A percentile compares a stretch with the other conserved stretches of the same genome.
phyloP scores from a whole-genome alignment of 2,329 filamentous ascomycete species.

The Beauveria sp. region DNA sequence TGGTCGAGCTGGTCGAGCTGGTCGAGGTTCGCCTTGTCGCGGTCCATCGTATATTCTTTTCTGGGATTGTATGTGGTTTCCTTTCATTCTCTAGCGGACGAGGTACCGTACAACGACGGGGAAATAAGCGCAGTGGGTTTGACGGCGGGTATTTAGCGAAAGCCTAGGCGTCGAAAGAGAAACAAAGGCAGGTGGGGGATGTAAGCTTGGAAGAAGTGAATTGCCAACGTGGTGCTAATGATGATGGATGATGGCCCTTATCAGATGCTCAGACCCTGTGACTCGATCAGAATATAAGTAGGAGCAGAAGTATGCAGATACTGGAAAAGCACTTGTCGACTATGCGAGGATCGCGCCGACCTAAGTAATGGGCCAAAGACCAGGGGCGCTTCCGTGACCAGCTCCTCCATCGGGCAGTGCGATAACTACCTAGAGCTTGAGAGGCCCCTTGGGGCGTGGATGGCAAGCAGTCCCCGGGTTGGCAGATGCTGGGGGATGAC shows the following conservation, averaged over 20 bases:
- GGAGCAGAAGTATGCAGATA: background rate
- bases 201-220: background rate
- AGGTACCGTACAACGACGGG: background rate
- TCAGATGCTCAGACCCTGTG: background rate
- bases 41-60: conserved; percentile 17
- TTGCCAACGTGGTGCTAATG: background rate
- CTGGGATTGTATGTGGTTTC: conserved; percentile 5
- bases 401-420: background rate
- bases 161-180: background rate
- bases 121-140: background rate
- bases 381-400: background rate
- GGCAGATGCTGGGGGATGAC: background rate
- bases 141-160: background rate
- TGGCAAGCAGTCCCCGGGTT: background rate
- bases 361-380: conserved; percentile 8
- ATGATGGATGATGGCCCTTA: background rate
- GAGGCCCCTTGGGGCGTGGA: background rate
- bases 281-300: background rate
- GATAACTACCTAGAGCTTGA: background rate
- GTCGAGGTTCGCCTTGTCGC: conserved; percentile 14
- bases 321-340: background rate
- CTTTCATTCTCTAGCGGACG: conserved; percentile 11
- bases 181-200: background rate
- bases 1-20: conserved; percentile 17
- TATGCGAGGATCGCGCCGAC: background rate